These are phyloP conservation scores for Dendrobium officinale DNA, from an alignment of 106 monocot genomes.

Conservation along the genomic window DNA sequence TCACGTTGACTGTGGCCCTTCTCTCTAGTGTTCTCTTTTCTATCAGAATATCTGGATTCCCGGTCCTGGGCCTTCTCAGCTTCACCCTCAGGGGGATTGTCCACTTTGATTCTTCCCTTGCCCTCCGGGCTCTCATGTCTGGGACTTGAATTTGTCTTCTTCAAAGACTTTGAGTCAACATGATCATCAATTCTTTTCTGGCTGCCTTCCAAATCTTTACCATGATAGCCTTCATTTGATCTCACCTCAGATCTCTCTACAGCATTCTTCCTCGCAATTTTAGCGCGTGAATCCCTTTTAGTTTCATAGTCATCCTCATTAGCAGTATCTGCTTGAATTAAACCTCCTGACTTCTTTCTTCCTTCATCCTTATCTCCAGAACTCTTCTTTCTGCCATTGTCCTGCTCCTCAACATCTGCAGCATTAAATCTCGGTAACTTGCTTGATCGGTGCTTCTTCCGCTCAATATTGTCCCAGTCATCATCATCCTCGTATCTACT, in stretches of 20 bases:
- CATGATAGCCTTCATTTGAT: conserved; percentile 36
- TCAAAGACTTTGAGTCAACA: conserved; percentile 33
- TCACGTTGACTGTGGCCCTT: conserved; percentile 30
- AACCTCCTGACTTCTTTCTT: conserved; percentile 26
- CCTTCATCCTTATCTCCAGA: conserved; percentile 28
- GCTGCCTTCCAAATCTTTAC: conserved; percentile 41
- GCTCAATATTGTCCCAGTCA: conserved; percentile 38
- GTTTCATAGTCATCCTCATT: conserved; percentile 56
- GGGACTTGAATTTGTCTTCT: conserved; percentile 22
- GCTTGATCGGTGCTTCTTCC: conserved; percentile 43
- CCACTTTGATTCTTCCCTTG: conserved; percentile 27
- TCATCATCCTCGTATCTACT: conserved; percentile 43
- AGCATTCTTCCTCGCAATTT: conserved; percentile 36
- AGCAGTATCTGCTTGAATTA: conserved; percentile 24
- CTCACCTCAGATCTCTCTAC: conserved; percentile 50
- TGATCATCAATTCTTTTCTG: conserved; percentile 38
- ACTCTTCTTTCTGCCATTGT: conserved; percentile 25
- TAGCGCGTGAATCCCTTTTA: conserved; percentile 47
- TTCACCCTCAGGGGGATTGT: conserved; percentile 33
- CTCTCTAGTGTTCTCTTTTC: conserved; percentile 43
- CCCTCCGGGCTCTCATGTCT: conserved; percentile 30
- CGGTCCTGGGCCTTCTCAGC: conserved; percentile 31
- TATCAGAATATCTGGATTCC: conserved; percentile 43
- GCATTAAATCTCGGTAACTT: conserved; percentile 42
- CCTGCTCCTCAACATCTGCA: conserved; percentile 35